Base-by-base conservation (phyloP, 768 basidiomycete species). In the Leccinellum albellum region DNA sequence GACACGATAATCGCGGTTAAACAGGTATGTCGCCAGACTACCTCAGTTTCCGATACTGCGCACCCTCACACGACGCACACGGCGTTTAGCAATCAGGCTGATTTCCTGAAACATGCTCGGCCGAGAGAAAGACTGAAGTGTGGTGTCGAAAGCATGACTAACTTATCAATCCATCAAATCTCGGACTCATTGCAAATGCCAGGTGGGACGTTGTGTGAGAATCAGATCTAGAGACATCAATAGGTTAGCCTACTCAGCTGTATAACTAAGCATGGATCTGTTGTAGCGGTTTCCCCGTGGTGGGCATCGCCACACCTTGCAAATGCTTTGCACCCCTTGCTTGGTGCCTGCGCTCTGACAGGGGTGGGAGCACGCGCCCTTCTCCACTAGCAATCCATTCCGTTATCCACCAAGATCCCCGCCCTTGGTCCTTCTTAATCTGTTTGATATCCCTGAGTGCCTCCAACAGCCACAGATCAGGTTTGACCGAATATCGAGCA, bases 391-490 rank as follows among this genome's bases (percentile, higher is more conserved):
- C 68, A 20, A 68, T 46, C 66, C 66, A 68, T 21, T 68, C 67
- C 1, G 65, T 64, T 51, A 68, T 61, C 67, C 67, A 69, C 65
- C 45, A 67, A 8, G 62, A 55, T 23, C 65, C 66, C 20, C 67
- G 63, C n/a, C 68, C 70, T 49, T 69, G 61, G 20, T 65, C 67
- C 37, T 47, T 63, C 55, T 75, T 68, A 3, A 63, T 68, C 50
- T 61, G 62, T 64, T 77, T 74, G 26, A 76, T 70, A 20, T 74
- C 72, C 55, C 53, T 64, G 33, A 78, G 66, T 1, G 74, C 71
- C 60, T 72, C 73, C 55, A 72, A 56, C 29, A 77, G 55, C 75
- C 77, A 78, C 20, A 70, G 45, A 52, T 75, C 62, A 28, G 77
- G 71, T 61, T 72, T 79, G 55, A 57, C 59, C 17, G 62, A 59